These are phyloP conservation scores for Hysterium pulicare DNA, from an alignment of 2,329 filamentous ascomycete genomes.

Conservation along the genomic window DNA sequence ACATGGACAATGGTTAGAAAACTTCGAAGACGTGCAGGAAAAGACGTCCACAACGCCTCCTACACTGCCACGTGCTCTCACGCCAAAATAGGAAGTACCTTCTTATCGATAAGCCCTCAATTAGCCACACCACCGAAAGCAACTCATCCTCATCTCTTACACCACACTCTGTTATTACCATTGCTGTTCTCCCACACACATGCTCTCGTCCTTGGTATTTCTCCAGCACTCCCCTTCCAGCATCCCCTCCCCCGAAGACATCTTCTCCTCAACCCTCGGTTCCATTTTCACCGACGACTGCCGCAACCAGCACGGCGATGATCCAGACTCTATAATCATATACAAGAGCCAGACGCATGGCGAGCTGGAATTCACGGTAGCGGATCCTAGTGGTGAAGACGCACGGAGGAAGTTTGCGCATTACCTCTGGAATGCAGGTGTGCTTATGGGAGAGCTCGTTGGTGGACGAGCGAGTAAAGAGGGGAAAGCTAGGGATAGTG, in stretches of 20 bases:
- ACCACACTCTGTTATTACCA: too few relatives aligned
- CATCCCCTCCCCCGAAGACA: slow-evolving; percentile 54
- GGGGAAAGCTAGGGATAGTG: slow-evolving; percentile 27
- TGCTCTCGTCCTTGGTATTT: slow-evolving; percentile 27
- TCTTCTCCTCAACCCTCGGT: slow-evolving; percentile 57
- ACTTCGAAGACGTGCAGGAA: too few relatives aligned
- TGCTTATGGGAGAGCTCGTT: slow-evolving; percentile 46
- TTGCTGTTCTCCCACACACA: too few relatives aligned
- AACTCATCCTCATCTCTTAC: too few relatives aligned
- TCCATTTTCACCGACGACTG: slow-evolving; percentile 68
- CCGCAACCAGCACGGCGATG: slow-evolving; percentile 63
- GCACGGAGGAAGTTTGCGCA: slow-evolving; percentile 65
- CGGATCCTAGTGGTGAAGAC: slow-evolving; percentile 49
- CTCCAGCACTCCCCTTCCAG: slow-evolving; percentile 20
- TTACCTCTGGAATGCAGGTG: slow-evolving; percentile 67
- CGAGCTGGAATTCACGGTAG: slow-evolving; percentile 39
- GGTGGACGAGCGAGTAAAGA: slow-evolving; percentile 22
- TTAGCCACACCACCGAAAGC: too few relatives aligned
- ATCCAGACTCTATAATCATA: slow-evolving; percentile 52
- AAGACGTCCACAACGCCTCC: too few relatives aligned
- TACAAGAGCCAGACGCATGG: slow-evolving; percentile 49
- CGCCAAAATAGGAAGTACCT: too few relatives aligned
- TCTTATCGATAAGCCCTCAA: too few relatives aligned
- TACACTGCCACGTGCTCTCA: too few relatives aligned
- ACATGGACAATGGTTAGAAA: too few relatives aligned